Evolutionary conservation across 805 yeast genomes (phyloP), one percentile per base, ranked within the genome.

Genomic region (Yarrowia sp.): DNA sequence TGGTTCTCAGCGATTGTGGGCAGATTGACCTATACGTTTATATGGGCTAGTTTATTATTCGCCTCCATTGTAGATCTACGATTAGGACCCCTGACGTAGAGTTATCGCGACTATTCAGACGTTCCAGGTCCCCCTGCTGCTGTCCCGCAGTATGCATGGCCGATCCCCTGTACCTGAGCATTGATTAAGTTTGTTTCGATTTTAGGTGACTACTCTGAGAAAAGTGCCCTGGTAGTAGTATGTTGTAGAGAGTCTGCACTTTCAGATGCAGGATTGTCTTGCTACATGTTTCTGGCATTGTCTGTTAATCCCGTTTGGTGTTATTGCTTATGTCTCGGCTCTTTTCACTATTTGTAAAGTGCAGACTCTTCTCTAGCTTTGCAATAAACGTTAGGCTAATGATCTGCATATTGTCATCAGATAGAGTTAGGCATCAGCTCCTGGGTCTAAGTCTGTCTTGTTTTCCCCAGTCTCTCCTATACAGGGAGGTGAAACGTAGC

Each of bases 81-180:
- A 21, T 40, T 21, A 12, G 38, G 30, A 19, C 11, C 28, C 5
- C 14, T 22, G 4, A 10, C 14, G 21, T 10, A 9, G 8, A 10
- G n/a, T n/a, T 6, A 4, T 21, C 48, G 8, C 48, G 8, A 12
- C 32, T 24, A 3, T 4, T 19, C 24, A 43, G 19, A 32, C 19
- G 32, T 24, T 14, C 28, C 16, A 16, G 26, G n/a, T n/a, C 44
- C 61, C 59, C 61, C 61, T 54, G 46, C 46, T 36, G 59, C 61
- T 54, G 36, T 54, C 46, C 61, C 38, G 61, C 61, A 26, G 36
- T 21, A n/a, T 24, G 28, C 16, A 26, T 35, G 30, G 61, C 61
- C 46, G 61, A 38, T 54, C 61, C 46, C 61, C 61, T 54, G 61
- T 28, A 36, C 61, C 61, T 35, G 61, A 33, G 16, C 26, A 9